Evolutionary conservation across 495 filamentous ascomycete genomes (phyloP).

Genomic region (Aspergillus avenaceus): DNA sequence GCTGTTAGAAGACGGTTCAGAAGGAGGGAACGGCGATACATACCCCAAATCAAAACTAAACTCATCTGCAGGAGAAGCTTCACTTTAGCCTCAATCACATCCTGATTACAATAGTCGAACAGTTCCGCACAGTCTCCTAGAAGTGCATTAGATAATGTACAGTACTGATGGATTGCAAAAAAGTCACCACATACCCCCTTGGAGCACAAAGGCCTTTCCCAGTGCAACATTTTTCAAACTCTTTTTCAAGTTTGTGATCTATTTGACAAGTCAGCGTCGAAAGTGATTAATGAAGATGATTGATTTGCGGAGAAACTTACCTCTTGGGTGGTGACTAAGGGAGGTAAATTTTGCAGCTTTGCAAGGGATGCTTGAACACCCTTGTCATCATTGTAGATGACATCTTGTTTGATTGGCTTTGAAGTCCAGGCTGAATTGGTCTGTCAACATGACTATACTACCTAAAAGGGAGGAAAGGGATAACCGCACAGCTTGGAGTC

Average conservation of each 20-base stretch:
- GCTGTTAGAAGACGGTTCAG: conserved; percentile 9
- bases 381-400: conserved; percentile 67
- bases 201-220: conserved; percentile 89
- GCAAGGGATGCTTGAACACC: conserved; percentile 59
- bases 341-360: conserved; percentile 76
- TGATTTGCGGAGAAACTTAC: conserved; percentile 18
- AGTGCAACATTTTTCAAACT: conserved; percentile 79
- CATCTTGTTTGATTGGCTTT: conserved; percentile 89
- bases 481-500: conserved; percentile 30
- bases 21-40: conserved; percentile 16
- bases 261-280: neutral
- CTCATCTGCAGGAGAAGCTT: conserved; percentile 96
- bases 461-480: neutral
- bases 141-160: neutral
- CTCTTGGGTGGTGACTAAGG: conserved; percentile 82
- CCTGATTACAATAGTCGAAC: conserved; percentile 91
- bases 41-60: conserved; percentile 83
- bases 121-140: conserved; percentile 89
- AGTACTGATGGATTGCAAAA: neutral
- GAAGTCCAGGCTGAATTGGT: conserved; percentile 66
- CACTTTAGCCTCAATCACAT: conserved; percentile 89
- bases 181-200: conserved; percentile 67
- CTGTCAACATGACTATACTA: neutral
- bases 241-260: conserved; percentile 74
- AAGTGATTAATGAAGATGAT: neutral